These are phyloP conservation scores for Boletus subcaerulescens DNA, from an alignment of 768 basidiomycete genomes.

Conservation along the genomic window DNA sequence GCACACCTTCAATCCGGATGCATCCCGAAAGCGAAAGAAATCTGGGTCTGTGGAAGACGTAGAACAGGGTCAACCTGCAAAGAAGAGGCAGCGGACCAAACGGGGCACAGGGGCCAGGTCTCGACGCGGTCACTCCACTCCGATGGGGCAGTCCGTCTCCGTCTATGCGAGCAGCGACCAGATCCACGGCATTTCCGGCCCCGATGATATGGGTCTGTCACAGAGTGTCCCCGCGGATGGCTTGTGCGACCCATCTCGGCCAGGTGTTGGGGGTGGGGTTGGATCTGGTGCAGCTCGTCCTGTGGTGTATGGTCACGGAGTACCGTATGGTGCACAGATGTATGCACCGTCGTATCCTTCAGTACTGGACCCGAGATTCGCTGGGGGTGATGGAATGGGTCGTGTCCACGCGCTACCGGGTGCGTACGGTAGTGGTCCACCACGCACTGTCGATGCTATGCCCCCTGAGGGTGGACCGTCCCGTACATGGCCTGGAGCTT, in stretches of 20 bases:
- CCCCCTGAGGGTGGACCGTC: constrained; percentile 4
- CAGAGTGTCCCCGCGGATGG: constrained; percentile 7
- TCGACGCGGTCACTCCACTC: constrained; percentile 3
- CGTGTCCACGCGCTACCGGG: not conserved
- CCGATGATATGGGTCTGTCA: constrained; percentile 17
- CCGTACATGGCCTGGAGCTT: not conserved
- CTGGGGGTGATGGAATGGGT: not conserved
- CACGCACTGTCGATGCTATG: not conserved
- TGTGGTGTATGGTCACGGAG: not conserved
- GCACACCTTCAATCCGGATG: constrained; percentile 24
- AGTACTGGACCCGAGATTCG: constrained; percentile 12
- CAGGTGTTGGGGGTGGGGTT: constrained; percentile 14
- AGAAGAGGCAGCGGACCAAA: constrained; percentile 30
- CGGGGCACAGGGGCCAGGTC: constrained; percentile 19
- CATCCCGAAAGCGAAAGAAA: constrained; percentile 38
- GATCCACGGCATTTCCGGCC: constrained; percentile 18
- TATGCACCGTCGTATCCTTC: constrained; percentile 12
- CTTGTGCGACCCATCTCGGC: constrained; percentile 19
- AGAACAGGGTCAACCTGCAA: constrained; percentile 15
- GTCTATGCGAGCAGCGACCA: constrained; percentile 9
- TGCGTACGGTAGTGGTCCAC: not conserved
- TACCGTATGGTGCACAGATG: not conserved
- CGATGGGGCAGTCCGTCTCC: not conserved
- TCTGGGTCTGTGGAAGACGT: constrained; percentile 20
- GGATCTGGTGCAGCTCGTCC: constrained; percentile 19